Conservation (phyloP, 2,329 filamentous ascomycete species). For the Teratosphaeria nubilosa region DNA sequence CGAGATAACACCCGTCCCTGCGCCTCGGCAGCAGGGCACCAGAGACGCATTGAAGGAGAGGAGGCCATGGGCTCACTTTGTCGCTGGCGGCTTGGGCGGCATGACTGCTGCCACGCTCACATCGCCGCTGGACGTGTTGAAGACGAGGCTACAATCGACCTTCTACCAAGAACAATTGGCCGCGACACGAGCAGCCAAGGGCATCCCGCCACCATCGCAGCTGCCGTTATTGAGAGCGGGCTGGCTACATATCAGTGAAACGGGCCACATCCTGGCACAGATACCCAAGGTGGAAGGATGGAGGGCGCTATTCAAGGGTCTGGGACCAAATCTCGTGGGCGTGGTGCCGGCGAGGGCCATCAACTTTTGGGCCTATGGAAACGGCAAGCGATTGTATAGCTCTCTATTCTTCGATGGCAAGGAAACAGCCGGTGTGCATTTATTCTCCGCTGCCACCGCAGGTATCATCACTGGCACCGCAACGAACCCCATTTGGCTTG, state of each 20-base stretch:
- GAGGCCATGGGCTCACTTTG: slow-evolving; percentile 85
- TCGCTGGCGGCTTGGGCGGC: slow-evolving; percentile 80
- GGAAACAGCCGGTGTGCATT: slow-evolving; percentile 65
- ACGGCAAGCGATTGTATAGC: slow-evolving; percentile 73
- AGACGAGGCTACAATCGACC: slow-evolving; percentile 86
- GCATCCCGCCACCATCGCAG: slow-evolving; percentile 42
- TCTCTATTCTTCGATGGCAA: slow-evolving; percentile 61
- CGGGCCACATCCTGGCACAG: slow-evolving; percentile 70
- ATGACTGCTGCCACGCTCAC: slow-evolving; percentile 92
- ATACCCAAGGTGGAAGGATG: slow-evolving; percentile 75
- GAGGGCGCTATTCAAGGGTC: slow-evolving; percentile 82
- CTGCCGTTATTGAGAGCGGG: slow-evolving; percentile 57
- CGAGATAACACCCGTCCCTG: slow-evolving; percentile 20
- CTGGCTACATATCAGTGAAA: slow-evolving; percentile 70
- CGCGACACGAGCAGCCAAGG: slow-evolving; percentile 52
- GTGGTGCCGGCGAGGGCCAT: slow-evolving; percentile 84
- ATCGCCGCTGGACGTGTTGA: slow-evolving; percentile 84
- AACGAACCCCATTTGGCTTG: slow-evolving; percentile 92
- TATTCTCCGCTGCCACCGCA: slow-evolving; percentile 64
- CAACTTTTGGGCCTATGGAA: slow-evolving; percentile 90
- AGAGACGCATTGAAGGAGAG: slow-evolving; percentile 16
- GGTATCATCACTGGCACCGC: slow-evolving; percentile 81
- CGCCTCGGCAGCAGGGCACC: slow-evolving; percentile 28
- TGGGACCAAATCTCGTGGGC: slow-evolving; percentile 81
- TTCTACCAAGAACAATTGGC: slow-evolving; percentile 82